These are phyloP conservation scores for Prunella vulgaris DNA, from an alignment of 257 asterid genomes.

Conservation along the genomic window DNA sequence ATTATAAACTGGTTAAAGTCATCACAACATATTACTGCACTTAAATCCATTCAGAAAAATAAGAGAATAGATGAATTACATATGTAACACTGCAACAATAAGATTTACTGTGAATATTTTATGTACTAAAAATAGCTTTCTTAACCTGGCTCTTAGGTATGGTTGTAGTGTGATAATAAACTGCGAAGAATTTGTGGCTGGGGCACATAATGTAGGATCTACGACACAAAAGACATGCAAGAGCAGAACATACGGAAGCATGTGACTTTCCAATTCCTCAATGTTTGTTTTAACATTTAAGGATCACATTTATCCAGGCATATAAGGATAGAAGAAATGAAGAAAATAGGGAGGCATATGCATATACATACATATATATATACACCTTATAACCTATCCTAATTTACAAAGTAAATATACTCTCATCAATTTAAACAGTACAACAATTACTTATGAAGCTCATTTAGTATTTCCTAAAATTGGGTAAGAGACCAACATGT, in stretches of 20 bases:
- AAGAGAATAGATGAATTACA: constrained; percentile 14
- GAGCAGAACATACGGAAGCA: constrained; percentile 90
- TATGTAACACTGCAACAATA: constrained; percentile 6
- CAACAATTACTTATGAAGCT: no score
- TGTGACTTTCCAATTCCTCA: constrained; percentile 70
- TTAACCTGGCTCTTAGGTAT: constrained; percentile 90
- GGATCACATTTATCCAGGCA: no score
- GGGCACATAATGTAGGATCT: constrained; percentile 87
- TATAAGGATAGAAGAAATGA: no score
- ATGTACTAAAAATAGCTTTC: not conserved
- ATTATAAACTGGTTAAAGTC: not conserved
- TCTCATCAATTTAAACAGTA: no score
- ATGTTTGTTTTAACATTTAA: constrained; percentile 59
- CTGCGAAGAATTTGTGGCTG: constrained; percentile 94
- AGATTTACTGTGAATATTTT: not conserved
- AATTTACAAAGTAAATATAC: no score
- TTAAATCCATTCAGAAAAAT: not conserved
- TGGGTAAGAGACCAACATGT: no score
- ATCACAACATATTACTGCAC: constrained; percentile 1
- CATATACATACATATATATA: no score
- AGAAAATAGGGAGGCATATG: no score
- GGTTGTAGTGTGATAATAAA: constrained; percentile 94
- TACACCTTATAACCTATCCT: no score
- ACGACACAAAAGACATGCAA: constrained; percentile 90
- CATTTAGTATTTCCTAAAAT: no score